A percentile compares a stretch with the other conserved stretches of the same genome.
Evolutionary conservation across 345 rosid species (phyloP).

Genomic region (Salix koriyanagi): DNA sequence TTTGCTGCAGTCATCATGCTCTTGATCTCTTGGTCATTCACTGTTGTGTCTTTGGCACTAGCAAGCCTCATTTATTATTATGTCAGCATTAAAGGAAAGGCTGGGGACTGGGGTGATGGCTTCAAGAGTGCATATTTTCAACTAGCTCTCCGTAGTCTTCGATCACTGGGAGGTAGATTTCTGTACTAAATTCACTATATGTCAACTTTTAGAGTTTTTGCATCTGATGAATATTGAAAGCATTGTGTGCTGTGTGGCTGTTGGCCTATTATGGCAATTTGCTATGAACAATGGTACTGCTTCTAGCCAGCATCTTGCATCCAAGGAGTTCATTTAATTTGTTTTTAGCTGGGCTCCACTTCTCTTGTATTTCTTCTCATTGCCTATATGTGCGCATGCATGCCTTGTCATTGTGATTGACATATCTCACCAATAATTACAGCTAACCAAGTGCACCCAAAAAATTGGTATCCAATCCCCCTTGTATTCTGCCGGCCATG

Average conservation of each 20-base stretch:
- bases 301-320: background rate
- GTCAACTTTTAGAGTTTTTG: background rate
- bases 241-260: background rate
- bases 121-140: constrained; percentile 99
- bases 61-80: constrained; percentile 97
- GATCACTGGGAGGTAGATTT: constrained; percentile 90
- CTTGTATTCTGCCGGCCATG: constrained; percentile 97
- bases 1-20: constrained; percentile 93
- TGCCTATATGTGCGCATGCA: background rate
- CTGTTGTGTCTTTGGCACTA: constrained; percentile 86
- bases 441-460: constrained; percentile 99
- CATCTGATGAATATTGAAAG: background rate
- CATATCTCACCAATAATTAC: constrained; percentile 20
- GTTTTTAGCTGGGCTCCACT: background rate
- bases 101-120: constrained; percentile 99
- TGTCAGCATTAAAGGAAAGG: constrained; percentile 95
- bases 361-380: background rate
- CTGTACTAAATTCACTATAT: background rate
- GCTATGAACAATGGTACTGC: background rate
- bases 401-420: background rate
- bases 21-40: constrained; percentile 98
- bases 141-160: constrained; percentile 97
- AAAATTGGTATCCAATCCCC: constrained; percentile 99
- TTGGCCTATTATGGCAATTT: background rate
- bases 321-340: background rate